Evolutionary conservation across 345 rosid genomes (phyloP), one percentile per base, ranked within the genome.

Genomic region (Populus tremula): DNA sequence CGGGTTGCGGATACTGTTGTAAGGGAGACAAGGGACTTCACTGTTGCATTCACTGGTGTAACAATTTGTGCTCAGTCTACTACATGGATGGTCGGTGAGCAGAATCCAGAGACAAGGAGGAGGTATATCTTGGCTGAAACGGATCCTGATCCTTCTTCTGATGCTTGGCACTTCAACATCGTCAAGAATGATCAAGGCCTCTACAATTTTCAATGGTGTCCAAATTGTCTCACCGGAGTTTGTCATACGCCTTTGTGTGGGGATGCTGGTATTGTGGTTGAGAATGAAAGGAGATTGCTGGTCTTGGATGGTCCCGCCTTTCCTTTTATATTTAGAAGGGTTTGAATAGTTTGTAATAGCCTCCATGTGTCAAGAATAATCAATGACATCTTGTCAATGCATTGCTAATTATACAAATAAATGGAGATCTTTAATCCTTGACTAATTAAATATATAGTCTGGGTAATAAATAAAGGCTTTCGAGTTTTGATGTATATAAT

Each of bases 221-320:
- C 81, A 12, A 23, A 27, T 23, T 68, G 79, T 38, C 23, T 11
- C 14, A 12, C 4, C 2, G 29, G 17, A 6, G 10, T 16, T 23
- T 73, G 81, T 39, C 68, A 62, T 0, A 67, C 11, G 70, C 78
- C 64, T 6, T 18, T 68, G 68, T 79, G 82, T 63, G 78, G 82
- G 6, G 41, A 10, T 38, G 73, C 68, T 39, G 74, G 79, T 14
- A 59, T 76, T 69, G 8, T 69, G 18, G 16, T 76, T 56, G 59
- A 69, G 68, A 39, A 69, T 16, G 68, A n/a, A 1, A 69, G 43
- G 67, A 76, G 74, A 9, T 69, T 76, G 12, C 21, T 76, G 68
- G 65, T 29, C 3, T 38, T 76, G 54, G 72, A 67, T 76, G 79
- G 73, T 9, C 54, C 79, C 2, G 20, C 79, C 17, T 75, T 74